Percentiles rank a stretch among this genome's conserved stretches.
These are phyloP conservation scores for Suillus ampliporus DNA, from an alignment of 768 basidiomycete genomes.

Conservation along the genomic window DNA sequence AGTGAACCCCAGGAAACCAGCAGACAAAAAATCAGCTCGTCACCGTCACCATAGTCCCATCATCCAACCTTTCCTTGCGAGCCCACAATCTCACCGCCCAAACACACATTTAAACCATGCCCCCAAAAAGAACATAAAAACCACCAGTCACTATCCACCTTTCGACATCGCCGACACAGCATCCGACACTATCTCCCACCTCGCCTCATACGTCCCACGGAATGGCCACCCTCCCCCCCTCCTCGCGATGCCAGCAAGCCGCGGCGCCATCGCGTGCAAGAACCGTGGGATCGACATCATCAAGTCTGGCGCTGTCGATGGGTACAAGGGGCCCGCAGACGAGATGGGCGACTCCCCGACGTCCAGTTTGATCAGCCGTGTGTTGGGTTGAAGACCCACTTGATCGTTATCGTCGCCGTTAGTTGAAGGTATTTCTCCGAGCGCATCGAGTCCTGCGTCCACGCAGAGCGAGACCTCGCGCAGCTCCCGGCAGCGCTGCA, in stretches of 20 bases:
- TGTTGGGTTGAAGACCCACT: background rate
- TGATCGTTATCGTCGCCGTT: background rate
- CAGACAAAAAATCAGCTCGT: too few species aligned
- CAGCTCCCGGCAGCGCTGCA: background rate
- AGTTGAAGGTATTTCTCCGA: background rate
- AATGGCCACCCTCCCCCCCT: background rate
- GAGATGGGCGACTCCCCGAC: background rate
- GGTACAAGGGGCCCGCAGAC: conserved; percentile 13
- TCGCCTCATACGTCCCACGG: too few species aligned
- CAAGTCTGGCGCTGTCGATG: background rate
- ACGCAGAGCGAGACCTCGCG: background rate
- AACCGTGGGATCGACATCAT: background rate
- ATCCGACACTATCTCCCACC: background rate
- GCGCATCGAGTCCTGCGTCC: background rate
- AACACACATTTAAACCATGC: too few species aligned
- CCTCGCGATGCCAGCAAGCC: background rate
- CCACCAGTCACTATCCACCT: background rate
- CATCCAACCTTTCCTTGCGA: too few species aligned
- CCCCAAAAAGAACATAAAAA: too few species aligned
- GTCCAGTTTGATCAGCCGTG: background rate
- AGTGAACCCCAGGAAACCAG: too few species aligned
- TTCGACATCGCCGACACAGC: background rate
- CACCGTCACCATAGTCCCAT: too few species aligned
- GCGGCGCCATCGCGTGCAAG: background rate
- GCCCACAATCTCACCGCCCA: too few species aligned